Conservation (phyloP, 176 grass and related monocot genomes). For the Bolboschoenus planiculmis region DNA sequence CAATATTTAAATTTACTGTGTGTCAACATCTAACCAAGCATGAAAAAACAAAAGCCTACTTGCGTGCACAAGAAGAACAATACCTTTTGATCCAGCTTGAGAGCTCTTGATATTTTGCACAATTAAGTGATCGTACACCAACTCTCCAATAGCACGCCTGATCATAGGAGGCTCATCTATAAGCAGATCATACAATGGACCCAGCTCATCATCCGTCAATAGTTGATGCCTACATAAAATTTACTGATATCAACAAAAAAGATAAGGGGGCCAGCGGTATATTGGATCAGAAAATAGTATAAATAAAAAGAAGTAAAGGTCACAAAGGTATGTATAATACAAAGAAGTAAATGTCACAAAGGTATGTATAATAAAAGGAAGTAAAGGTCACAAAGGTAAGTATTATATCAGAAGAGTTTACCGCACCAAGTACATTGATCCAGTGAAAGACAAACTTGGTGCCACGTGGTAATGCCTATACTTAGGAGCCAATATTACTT, state of each 20-base stretch:
- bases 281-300: neutral
- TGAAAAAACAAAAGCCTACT: neutral
- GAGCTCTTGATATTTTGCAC: conserved; percentile 90
- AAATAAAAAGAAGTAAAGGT: neutral
- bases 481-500: neutral
- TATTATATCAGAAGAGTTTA: neutral
- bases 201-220: conserved; percentile 89
- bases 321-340: neutral
- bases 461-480: neutral
- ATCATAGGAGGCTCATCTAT: conserved; percentile 98
- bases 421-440: neutral
- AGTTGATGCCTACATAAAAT: conserved; percentile 82
- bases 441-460: neutral
- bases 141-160: conserved; percentile 93
- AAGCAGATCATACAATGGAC: conserved; percentile 94
- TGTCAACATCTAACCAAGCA: neutral
- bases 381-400: neutral
- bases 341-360: neutral
- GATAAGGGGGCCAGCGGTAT: neutral
- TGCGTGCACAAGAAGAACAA: neutral
- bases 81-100: conserved; percentile 54
- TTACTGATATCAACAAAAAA: neutral
- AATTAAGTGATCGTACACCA: conserved; percentile 97
- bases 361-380: neutral
- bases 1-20: conserved; percentile 10